Evolutionary conservation across 352 stramenopile genomes (phyloP).

Genomic region (Globisporangium okanoganense): DNA sequence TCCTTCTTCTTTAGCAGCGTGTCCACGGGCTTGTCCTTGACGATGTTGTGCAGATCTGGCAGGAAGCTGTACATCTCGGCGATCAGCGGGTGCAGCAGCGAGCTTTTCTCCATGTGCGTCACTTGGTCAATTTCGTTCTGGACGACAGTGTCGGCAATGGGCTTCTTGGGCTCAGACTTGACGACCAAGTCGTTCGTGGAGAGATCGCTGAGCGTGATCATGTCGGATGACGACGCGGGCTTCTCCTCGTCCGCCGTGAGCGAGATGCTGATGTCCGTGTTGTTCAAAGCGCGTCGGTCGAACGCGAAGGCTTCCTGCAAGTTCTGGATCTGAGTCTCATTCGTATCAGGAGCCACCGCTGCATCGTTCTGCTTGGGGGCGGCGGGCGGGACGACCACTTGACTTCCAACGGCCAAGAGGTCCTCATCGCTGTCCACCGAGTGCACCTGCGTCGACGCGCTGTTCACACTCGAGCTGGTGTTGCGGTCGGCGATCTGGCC

Average conservation of each 20-base stretch:
- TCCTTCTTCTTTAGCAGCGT: slow-evolving; percentile 64
- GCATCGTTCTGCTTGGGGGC: slow-evolving; percentile 9
- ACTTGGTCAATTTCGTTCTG: slow-evolving; percentile 18
- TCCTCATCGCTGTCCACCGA: slow-evolving; percentile 21
- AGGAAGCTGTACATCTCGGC: slow-evolving; percentile 40
- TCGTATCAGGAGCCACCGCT: background rate
- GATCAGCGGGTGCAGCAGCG: slow-evolving; percentile 47
- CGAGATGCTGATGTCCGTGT: slow-evolving; percentile 13
- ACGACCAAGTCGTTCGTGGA: background rate
- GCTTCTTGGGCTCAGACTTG: slow-evolving; percentile 6
- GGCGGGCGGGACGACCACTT: slow-evolving; percentile 8
- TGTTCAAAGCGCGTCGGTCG: slow-evolving; percentile 2
- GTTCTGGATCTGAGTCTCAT: slow-evolving; percentile 1
- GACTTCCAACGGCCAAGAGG: slow-evolving; percentile 13
- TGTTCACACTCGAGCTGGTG: slow-evolving; percentile 24
- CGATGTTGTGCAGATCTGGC: slow-evolving; percentile 47
- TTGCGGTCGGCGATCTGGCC: slow-evolving; percentile 14
- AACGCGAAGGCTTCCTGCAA: background rate
- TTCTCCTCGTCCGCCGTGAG: background rate
- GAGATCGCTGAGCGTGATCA: slow-evolving; percentile 16
- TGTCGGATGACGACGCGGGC: slow-evolving; percentile 3
- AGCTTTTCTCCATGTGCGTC: slow-evolving; percentile 18
- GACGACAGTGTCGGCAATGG: background rate
- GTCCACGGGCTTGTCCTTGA: slow-evolving; percentile 50
- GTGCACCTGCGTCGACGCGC: slow-evolving; percentile 19